These are phyloP conservation scores for Ambrosia hybrid DNA, from an alignment of 140 eudicot genomes.

Conservation along the genomic window DNA sequence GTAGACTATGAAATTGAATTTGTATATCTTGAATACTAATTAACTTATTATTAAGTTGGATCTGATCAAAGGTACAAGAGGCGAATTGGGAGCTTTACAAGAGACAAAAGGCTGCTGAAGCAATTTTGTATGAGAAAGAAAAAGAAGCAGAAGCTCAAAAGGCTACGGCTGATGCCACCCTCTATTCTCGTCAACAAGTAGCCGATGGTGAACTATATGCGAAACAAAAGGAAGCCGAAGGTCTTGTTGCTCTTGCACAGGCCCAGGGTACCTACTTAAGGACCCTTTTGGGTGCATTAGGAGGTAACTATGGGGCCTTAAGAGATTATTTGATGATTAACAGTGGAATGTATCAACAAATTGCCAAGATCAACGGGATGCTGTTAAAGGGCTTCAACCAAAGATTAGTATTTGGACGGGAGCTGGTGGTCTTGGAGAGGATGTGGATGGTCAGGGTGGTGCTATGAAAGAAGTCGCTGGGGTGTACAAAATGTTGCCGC, in stretches of 20 bases:
- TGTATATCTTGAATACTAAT: too few relatives aligned
- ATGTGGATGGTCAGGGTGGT: slow-evolving; percentile 36
- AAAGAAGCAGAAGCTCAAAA: slow-evolving; percentile 52
- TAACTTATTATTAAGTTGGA: neutral
- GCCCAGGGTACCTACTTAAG: slow-evolving; percentile 51
- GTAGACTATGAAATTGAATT: neutral
- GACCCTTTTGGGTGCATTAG: slow-evolving; percentile 46
- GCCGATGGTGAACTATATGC: slow-evolving; percentile 54
- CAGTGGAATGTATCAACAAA: slow-evolving; percentile 51
- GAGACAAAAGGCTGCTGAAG: slow-evolving; percentile 49
- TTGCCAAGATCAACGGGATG: slow-evolving; percentile 53
- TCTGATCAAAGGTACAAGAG: slow-evolving; percentile 45
- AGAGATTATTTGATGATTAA: slow-evolving; percentile 56
- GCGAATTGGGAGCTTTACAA: slow-evolving; percentile 56
- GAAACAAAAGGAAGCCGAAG: slow-evolving; percentile 58
- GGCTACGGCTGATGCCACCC: slow-evolving; percentile 44
- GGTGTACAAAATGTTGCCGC: slow-evolving; percentile 69
- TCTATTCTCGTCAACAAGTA: slow-evolving; percentile 47
- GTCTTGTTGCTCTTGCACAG: slow-evolving; percentile 47
- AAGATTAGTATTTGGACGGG: slow-evolving; percentile 53
- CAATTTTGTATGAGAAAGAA: slow-evolving; percentile 36
- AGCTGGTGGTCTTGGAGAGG: slow-evolving; percentile 36
- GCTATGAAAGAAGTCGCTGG: slow-evolving; percentile 76
- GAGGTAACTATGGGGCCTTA: slow-evolving; percentile 41
- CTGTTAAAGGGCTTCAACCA: slow-evolving; percentile 49